phyloP scores from a whole-genome alignment of 345 rosid species.

The Camelina hispida region DNA sequence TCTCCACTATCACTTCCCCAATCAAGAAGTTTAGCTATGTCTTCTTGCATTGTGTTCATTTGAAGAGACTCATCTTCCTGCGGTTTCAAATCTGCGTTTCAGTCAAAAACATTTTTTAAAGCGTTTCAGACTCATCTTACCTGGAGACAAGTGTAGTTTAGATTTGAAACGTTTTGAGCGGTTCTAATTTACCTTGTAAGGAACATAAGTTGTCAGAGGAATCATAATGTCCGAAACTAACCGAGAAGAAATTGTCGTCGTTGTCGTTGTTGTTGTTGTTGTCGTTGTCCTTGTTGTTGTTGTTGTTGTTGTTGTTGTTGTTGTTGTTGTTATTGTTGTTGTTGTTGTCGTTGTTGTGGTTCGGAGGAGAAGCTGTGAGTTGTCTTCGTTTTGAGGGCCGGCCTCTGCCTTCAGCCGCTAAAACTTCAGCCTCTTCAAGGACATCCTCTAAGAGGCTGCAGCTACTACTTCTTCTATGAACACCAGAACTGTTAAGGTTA shows the following conservation, averaged over 20 bases:
- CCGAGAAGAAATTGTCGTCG: slow-evolving; percentile 47
- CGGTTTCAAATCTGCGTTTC: slow-evolving; percentile 43
- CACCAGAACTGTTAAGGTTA: slow-evolving; percentile 2
- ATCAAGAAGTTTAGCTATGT: slow-evolving; percentile 56
- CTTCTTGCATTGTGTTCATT: slow-evolving; percentile 52
- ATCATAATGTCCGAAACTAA: slow-evolving; percentile 39
- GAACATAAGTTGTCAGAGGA: slow-evolving; percentile 44
- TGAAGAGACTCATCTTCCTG: slow-evolving; percentile 52
- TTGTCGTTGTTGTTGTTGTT: slow-evolving; percentile 16
- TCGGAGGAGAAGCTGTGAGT: slow-evolving; percentile 43
- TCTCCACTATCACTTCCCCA: slow-evolving; percentile 59
- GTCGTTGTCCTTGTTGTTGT: slow-evolving; percentile 49
- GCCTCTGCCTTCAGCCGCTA: slow-evolving; percentile 34
- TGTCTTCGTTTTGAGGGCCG: slow-evolving; percentile 44
- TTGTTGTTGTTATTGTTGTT: too few relatives aligned
- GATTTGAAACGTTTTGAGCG: background rate
- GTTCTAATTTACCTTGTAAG: slow-evolving; percentile 38
- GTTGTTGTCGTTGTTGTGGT: slow-evolving; percentile 23
- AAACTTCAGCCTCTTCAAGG: slow-evolving; percentile 54
- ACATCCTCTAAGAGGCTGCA: slow-evolving; percentile 63
- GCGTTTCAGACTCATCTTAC: too few relatives aligned
- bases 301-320: slow-evolving; percentile 17
- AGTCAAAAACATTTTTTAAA: slow-evolving; percentile 3
- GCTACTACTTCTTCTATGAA: slow-evolving; percentile 41
- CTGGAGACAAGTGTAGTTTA: background rate